phyloP scores from a whole-genome alignment of 1,284 basidiomycete genomes.

The Naganishia cerealis region DNA sequence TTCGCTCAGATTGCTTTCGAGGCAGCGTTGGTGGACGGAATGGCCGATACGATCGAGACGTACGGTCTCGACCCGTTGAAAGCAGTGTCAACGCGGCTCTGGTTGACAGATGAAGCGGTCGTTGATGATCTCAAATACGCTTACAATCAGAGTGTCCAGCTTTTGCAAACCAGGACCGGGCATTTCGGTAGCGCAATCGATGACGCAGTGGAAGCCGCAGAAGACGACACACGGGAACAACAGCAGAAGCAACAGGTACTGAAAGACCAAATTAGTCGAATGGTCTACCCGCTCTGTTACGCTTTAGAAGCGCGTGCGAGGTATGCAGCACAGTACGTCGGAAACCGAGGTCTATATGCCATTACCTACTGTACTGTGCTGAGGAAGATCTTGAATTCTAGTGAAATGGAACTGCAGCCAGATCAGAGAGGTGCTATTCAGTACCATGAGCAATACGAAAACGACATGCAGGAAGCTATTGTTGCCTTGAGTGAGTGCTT shows the following conservation, averaged over 20 bases:
- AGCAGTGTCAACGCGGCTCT: conserved; percentile 69
- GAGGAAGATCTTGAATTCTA: conserved; percentile 30
- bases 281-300: conserved; percentile 69
- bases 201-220: conserved; percentile 40
- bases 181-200: conserved; percentile 57
- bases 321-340: conserved; percentile 66
- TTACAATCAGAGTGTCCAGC: conserved; percentile 65
- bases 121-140: conserved; percentile 71
- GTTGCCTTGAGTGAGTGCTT: conserved; percentile 45
- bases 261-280: conserved; percentile 68
- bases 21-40: conserved; percentile 67
- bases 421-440: conserved; percentile 44
- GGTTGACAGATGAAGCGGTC: conserved; percentile 72
- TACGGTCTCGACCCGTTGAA: conserved; percentile 69
- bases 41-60: conserved; percentile 66
- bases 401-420: conserved; percentile 44
- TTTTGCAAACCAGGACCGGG: conserved; percentile 57
- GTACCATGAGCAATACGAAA: conserved; percentile 43
- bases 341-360: not conserved
- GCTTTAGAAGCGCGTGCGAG: conserved; percentile 71
- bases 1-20: conserved; percentile 64
- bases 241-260: conserved; percentile 43
- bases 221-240: conserved; percentile 34
- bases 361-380: not conserved
- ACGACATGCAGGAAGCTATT: conserved; percentile 48